Conservation (phyloP, 2,329 filamentous ascomycete species). For the Epichloe glyceriae region DNA sequence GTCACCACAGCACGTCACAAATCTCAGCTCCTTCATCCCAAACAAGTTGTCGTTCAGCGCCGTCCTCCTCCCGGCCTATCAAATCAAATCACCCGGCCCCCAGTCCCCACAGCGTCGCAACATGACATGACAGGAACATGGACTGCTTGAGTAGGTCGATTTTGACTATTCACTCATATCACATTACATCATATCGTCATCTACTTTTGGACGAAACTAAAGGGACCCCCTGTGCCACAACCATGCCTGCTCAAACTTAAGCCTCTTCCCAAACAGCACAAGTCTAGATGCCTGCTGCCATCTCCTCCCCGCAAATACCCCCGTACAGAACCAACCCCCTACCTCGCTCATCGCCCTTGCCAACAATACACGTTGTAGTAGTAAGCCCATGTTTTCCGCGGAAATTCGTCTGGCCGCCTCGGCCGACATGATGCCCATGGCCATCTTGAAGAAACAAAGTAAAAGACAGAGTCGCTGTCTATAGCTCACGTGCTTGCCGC, state of each 20-base stretch:
- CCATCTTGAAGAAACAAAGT: not conserved
- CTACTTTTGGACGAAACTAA: not conserved
- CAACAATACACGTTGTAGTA: not conserved
- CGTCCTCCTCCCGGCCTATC: not conserved
- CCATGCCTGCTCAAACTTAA: not conserved
- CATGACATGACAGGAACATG: too few species aligned
- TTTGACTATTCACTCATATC: not conserved
- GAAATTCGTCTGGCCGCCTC: not conserved
- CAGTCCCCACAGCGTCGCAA: too few species aligned
- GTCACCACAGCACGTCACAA: too few species aligned
- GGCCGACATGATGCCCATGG: not conserved
- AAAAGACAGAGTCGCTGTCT: not conserved
- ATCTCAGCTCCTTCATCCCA: not conserved
- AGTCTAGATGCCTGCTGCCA: not conserved
- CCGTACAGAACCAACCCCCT: not conserved
- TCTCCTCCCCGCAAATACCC: not conserved
- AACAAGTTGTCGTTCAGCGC: not conserved
- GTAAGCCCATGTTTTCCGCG: not conserved
- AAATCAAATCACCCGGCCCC: not conserved
- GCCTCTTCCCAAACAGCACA: not conserved
- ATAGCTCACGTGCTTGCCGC: not conserved
- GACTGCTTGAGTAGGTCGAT: not conserved
- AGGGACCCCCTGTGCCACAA: too few species aligned
- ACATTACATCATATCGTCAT: conserved; percentile 4
- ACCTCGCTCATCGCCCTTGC: not conserved